Conservation (phyloP, 2,329 filamentous ascomycete species). For the Aspergillus sp. region DNA sequence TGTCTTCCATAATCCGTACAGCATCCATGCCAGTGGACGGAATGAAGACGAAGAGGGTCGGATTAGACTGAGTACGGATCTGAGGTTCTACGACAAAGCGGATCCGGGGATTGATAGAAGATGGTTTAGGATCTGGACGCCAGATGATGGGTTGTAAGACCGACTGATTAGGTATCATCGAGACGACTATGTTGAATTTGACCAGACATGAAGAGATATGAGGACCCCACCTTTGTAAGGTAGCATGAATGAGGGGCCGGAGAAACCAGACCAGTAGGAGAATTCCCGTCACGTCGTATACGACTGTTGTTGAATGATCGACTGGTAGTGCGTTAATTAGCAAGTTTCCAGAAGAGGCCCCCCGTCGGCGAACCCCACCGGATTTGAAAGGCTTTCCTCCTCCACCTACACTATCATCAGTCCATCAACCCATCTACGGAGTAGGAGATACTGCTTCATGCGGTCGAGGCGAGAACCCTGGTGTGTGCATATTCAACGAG, state of each 20-base stretch:
- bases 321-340: too few species aligned
- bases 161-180: not conserved
- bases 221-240: too few species aligned
- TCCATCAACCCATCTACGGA: not conserved
- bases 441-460: constrained; percentile 1
- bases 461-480: constrained; percentile 4
- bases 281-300: too few species aligned
- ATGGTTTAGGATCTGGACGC: constrained; percentile 35
- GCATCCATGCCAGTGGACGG: constrained; percentile 39
- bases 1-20: constrained; percentile 45
- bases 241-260: too few species aligned
- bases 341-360: too few species aligned
- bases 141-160: constrained; percentile 30
- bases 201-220: too few species aligned
- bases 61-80: constrained; percentile 43
- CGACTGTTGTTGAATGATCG: too few species aligned
- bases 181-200: not conserved
- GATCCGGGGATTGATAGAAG: constrained; percentile 32
- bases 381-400: too few species aligned
- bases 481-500: not conserved
- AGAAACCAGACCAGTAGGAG: too few species aligned
- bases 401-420: not conserved
- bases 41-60: constrained; percentile 40
- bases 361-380: too few species aligned
- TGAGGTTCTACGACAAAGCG: constrained; percentile 41